Percentiles rank a stretch among this genome's conserved stretches.
These are phyloP conservation scores for Erodium maritimum DNA, from an alignment of 345 rosid species.

Conservation along the genomic window DNA sequence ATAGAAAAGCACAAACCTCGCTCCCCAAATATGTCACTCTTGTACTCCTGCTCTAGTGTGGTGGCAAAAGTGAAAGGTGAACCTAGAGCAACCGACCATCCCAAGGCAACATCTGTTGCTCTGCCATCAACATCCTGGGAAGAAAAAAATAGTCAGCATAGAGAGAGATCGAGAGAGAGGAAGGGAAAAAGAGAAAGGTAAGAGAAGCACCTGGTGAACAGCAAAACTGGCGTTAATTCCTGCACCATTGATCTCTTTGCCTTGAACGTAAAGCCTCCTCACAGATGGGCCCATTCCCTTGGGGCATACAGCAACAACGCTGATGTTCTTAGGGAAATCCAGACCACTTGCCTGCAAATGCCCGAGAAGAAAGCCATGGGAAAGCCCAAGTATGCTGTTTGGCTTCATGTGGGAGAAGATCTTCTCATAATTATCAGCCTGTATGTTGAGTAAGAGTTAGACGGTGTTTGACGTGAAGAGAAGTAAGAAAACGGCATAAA, in stretches of 20 bases:
- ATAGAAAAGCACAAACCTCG: conserved; percentile 37
- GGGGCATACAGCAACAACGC: conserved; percentile 78
- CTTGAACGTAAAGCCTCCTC: conserved; percentile 82
- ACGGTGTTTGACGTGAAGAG: no score
- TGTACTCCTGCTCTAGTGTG: conserved; percentile 83
- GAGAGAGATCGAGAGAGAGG: no score
- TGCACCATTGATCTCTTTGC: conserved; percentile 85
- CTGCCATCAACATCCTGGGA: conserved; percentile 83
- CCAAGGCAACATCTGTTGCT: conserved; percentile 77
- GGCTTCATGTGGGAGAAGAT: conserved; percentile 83
- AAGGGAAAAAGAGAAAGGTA: neutral
- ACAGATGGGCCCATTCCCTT: conserved; percentile 92
- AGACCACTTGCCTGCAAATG: conserved; percentile 66
- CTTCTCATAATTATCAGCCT: conserved; percentile 85
- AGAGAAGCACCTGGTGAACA: conserved; percentile 57
- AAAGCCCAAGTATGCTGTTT: conserved; percentile 87
- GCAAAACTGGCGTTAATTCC: conserved; percentile 88
- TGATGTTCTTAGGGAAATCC: conserved; percentile 71
- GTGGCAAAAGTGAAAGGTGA: conserved; percentile 89
- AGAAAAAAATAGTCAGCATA: conserved; percentile 2
- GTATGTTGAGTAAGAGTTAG: conserved; percentile 11
- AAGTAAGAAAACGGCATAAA: neutral
- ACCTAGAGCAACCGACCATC: conserved; percentile 92
- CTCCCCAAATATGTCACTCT: conserved; percentile 94
- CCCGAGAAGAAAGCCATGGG: conserved; percentile 86